phyloP scores from a whole-genome alignment of 192 early-diverging fungal genomes.

The Rhizophagus prolifer region DNA sequence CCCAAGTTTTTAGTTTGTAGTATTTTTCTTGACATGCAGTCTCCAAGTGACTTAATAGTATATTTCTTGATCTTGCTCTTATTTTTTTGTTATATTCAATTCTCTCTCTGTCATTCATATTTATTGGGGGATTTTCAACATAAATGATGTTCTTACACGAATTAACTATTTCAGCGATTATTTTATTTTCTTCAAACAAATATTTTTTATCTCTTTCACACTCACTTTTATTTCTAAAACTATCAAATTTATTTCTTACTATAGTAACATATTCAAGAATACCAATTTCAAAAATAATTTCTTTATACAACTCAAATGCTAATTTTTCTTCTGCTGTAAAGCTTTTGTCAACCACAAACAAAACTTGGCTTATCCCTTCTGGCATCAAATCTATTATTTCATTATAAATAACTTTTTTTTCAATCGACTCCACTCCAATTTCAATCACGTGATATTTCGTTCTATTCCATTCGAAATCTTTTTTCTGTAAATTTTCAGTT shows the following conservation, averaged over 20 bases:
- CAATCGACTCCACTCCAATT: background rate
- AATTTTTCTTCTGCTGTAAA: background rate
- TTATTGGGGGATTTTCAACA: conserved; percentile 8
- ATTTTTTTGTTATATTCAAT: background rate
- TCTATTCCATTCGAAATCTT: background rate
- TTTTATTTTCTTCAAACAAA: background rate
- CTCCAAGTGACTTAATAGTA: background rate
- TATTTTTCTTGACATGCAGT: too few relatives aligned
- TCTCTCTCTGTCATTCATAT: background rate
- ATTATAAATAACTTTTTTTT: background rate
- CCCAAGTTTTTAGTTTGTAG: too few relatives aligned
- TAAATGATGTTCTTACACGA: background rate
- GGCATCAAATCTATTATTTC: background rate
- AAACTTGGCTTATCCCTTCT: conserved; percentile 1
- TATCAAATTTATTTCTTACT: background rate
- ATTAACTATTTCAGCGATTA: background rate
- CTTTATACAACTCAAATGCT: background rate
- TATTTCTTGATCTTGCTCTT: background rate
- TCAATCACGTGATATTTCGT: conserved; percentile 9
- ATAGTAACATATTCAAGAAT: conserved; percentile 6
- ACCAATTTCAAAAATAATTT: background rate
- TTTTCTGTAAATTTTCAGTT: background rate
- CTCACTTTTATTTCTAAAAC: background rate
- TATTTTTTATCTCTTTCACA: background rate
- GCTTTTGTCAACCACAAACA: background rate